Evolutionary conservation across 352 stramenopile species (phyloP), one percentile per base, ranked within the genome.

Genomic region (Saprolegnia parasitica): DNA sequence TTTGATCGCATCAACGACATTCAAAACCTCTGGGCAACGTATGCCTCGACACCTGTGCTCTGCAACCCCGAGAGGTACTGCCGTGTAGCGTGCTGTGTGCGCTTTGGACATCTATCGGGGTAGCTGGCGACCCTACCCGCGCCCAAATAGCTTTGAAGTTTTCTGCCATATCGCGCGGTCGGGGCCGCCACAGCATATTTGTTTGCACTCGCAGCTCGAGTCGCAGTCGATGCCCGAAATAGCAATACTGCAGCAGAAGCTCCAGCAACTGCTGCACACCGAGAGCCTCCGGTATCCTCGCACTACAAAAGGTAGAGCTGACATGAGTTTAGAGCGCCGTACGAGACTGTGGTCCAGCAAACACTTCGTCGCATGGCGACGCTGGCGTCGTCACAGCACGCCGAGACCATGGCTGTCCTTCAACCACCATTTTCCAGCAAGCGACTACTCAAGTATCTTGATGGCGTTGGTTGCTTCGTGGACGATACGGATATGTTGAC

Each of bases 281-380:
- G 52, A 60, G 11, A 35, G 24, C 52, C 24, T 21, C 24, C 52
- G 52, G 52, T 60, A 24, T 55, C n/a, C n/a, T 55, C 24, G 24
- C 13, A 11, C 11, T 42, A 4, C 3, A 60, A 24, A 2, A 3
- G 3, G 11, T n/a, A 60, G 11, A 3, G 52, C 52, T 24, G 20
- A 40, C 24, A 60, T 21, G 11, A 3, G 35, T 9, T 3, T 60
- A 60, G 52, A 42, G 35, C 52, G 8, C 52, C 52, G 20, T 40
- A 60, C 35, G 52, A 60, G 35, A 60, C 52, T 9, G 35, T 60
- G 3, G 52, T 60, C 3, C 24, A 60, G 52, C 52, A 60, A 60
- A 40, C 52, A 11, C 52, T 60, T 15, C 24, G 52, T 42, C 16
- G 13, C 16, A 24, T 60, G 11, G 35, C 10, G 13, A 18, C 24